phyloP scores from a whole-genome alignment of 495 filamentous ascomycete species.

The Tuber umbilicatum region DNA sequence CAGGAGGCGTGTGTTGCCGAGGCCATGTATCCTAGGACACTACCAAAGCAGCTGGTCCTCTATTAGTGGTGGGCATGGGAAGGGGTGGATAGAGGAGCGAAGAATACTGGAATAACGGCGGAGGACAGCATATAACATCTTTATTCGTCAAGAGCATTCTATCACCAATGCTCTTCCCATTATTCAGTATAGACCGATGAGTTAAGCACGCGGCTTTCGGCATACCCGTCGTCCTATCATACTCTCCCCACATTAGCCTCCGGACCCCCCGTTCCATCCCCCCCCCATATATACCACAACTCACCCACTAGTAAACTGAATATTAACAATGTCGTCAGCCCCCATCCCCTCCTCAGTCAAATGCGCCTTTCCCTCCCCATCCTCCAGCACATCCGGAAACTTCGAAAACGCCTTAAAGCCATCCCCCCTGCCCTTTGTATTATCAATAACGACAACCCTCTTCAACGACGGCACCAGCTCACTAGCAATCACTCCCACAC shows the following conservation, averaged over 20 bases:
- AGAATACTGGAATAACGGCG: slow-evolving; percentile 69
- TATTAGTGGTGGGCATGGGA: neutral
- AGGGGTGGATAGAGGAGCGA: neutral
- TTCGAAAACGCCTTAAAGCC: slow-evolving; percentile 49
- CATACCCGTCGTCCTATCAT: slow-evolving; percentile 63
- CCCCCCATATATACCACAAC: slow-evolving; percentile 4
- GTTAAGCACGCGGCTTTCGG: slow-evolving; percentile 90
- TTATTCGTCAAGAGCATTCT: slow-evolving; percentile 67
- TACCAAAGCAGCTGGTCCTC: slow-evolving; percentile 65
- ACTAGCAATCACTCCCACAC: slow-evolving; percentile 42
- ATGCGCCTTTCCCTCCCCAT: slow-evolving; percentile 40
- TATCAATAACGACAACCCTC: slow-evolving; percentile 72
- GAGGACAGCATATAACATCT: slow-evolving; percentile 78
- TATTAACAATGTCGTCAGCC: slow-evolving; percentile 73
- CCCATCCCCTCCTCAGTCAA: slow-evolving; percentile 46
- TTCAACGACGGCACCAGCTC: slow-evolving; percentile 61
- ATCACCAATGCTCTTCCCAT: slow-evolving; percentile 72
- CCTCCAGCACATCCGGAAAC: slow-evolving; percentile 53
- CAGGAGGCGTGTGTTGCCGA: slow-evolving; percentile 77
- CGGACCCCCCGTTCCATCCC: neutral
- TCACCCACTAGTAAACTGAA: slow-evolving; percentile 82
- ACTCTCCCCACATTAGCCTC: slow-evolving; percentile 1
- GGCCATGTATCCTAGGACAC: slow-evolving; percentile 87
- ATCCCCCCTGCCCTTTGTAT: slow-evolving; percentile 54
- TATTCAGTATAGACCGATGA: slow-evolving; percentile 82